Base-by-base conservation (phyloP, 2,329 filamentous ascomycete genomes). In the Alternaria consortialis region DNA sequence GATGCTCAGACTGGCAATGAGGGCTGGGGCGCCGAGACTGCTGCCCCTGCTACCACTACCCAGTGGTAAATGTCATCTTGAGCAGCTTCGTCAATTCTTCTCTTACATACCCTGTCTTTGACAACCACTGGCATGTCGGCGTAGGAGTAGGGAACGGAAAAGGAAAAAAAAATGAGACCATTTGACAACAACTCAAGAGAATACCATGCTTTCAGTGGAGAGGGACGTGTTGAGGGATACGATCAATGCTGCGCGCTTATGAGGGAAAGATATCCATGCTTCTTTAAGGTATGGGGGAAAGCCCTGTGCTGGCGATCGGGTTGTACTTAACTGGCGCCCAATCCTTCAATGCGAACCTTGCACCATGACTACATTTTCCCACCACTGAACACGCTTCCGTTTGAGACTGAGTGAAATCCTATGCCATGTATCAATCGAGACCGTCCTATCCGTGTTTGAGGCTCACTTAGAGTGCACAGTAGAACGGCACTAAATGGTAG, bases 211-310 rank as follows among this genome's bases (percentile, higher is more conserved):
- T 60, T 62, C 55, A 62, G 37, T 55, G 58, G 43, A 47, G 8
- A 34, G 39, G 25, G 46, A 42, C 15, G 58, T 60, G 53, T 53
- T 60, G 53, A 63, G 72, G 74, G 70, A 75, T 67, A 70, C 70
- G 68, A 76, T 77, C 74, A 70, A 74, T 73, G 74, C 72, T 85
- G 82, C 85, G 90, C 89, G 90, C 93, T 97, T 86, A 97, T 91
- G 94, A 97, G 93, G 94, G 94, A 98, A 98, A 98, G 94, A 98
- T 93, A 97, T 70, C 90, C 93, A 87, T 82, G 80, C 81, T 72
- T 72, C 13, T 51, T 46, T 53, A 52, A 58, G 62, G 63, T 73
- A 79, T 83, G 90, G 93, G 94, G 93, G 94, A 98, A 97, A 93
- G 94, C 94, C 94, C 93, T 97, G 94, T 95, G 88, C 86, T 88